phyloP scores from a whole-genome alignment of 129 eudicot genomes.

The Oenanthe sinensis region DNA sequence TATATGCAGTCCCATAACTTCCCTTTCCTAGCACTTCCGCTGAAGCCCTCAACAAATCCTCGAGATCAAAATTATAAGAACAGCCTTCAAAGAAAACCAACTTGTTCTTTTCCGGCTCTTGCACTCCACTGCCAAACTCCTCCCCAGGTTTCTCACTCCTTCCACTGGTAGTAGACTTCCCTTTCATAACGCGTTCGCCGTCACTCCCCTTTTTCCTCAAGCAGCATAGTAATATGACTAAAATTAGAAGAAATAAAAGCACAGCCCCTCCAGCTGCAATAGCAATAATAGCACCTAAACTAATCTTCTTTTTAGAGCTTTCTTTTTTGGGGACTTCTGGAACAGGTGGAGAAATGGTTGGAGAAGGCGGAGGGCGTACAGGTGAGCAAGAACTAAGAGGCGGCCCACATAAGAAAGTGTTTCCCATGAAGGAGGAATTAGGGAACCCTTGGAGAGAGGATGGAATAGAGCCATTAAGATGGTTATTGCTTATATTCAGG shows the following conservation, averaged over 20 bases:
- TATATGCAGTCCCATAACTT: slow-evolving; percentile 65
- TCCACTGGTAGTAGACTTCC: slow-evolving; percentile 55
- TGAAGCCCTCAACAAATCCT: slow-evolving; percentile 77
- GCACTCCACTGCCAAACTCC: slow-evolving; percentile 78
- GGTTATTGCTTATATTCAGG: slow-evolving; percentile 58
- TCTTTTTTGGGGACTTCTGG: slow-evolving; percentile 24
- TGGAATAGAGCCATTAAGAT: slow-evolving; percentile 63
- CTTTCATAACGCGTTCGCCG: slow-evolving; percentile 31
- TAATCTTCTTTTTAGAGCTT: slow-evolving; percentile 40
- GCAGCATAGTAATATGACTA: slow-evolving; percentile 37
- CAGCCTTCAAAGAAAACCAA: slow-evolving; percentile 74
- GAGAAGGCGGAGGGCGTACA: slow-evolving; percentile 30
- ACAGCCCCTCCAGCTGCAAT: slow-evolving; percentile 74
- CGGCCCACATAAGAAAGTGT: slow-evolving; percentile 53
- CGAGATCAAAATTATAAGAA: slow-evolving; percentile 56
- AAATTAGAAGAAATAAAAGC: slow-evolving; percentile 26
- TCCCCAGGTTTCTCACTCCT: slow-evolving; percentile 75
- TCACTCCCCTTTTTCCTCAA: slow-evolving; percentile 46
- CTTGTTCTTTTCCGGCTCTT: slow-evolving; percentile 75
- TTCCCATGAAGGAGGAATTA: slow-evolving; percentile 57
- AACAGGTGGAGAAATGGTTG: slow-evolving; percentile 12
- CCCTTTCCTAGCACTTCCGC: slow-evolving; percentile 92
- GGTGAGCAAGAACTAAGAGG: slow-evolving; percentile 53
- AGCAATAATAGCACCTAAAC: slow-evolving; percentile 52
- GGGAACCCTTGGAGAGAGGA: slow-evolving; percentile 53